Evolutionary conservation across 1,139 yeast genomes (phyloP).

Genomic region (Lodderomyces parapsilosis): DNA sequence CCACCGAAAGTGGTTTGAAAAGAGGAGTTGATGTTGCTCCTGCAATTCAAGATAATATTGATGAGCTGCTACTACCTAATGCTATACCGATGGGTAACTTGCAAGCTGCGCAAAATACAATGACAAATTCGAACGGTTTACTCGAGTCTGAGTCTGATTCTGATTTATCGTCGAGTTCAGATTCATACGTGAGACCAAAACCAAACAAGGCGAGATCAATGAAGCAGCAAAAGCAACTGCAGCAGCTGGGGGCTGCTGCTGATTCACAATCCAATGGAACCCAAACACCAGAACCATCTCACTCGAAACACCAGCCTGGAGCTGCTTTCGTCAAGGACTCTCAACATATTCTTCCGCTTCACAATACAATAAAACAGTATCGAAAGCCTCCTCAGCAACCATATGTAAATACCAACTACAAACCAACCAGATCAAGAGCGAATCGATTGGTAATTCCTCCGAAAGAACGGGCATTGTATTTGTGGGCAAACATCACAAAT

Average conservation of each 20-base stretch:
- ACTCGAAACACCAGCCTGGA: neutral
- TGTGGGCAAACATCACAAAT: conserved; percentile 95
- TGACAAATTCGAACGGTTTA: conserved; percentile 14
- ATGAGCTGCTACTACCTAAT: conserved; percentile 3
- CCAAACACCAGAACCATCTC: neutral
- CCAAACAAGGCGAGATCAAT: neutral
- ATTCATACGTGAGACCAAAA: conserved; percentile 14
- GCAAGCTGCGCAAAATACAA: neutral
- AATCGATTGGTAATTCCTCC: conserved; percentile 44
- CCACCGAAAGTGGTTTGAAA: no score
- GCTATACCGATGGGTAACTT: conserved; percentile 2
- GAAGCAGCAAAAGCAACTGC: neutral
- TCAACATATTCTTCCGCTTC: conserved; percentile 8
- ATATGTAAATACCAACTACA: conserved; percentile 12
- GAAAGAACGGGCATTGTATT: conserved; percentile 82
- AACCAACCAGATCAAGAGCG: conserved; percentile 8
- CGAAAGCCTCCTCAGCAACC: conserved; percentile 10
- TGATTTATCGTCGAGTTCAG: conserved; percentile 28
- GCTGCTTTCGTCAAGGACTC: neutral
- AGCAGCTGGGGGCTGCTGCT: neutral
- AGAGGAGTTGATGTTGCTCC: neutral
- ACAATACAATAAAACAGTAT: conserved; percentile 7
- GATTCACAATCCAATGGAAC: neutral
- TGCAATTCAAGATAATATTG: neutral
- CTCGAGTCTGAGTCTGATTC: conserved; percentile 38